phyloP scores from a whole-genome alignment of 2,329 filamentous ascomycete genomes.

The Nothopassalora personata region DNA sequence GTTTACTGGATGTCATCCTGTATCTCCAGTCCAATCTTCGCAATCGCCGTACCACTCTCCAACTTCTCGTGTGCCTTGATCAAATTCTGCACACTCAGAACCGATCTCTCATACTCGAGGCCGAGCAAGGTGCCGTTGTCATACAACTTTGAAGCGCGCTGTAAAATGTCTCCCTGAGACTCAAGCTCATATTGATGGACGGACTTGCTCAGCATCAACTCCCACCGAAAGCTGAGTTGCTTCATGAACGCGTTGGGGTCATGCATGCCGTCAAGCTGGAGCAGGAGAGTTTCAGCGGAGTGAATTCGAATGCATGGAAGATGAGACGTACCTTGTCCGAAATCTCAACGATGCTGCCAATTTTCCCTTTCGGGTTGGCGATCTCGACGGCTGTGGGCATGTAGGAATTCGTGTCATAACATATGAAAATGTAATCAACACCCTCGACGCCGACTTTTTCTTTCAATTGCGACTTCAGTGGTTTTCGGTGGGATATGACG shows the following conservation, averaged over 20 bases:
- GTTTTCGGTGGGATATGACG: constrained; percentile 39
- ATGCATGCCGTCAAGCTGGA: constrained; percentile 6
- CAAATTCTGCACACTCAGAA: constrained; percentile 8
- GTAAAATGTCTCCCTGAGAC: constrained; percentile 13
- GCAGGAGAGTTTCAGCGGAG: neutral
- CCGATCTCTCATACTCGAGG: constrained; percentile 8
- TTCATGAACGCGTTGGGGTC: constrained; percentile 12
- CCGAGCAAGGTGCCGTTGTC: constrained; percentile 5
- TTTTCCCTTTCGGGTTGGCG: constrained; percentile 12
- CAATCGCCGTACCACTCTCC: constrained; percentile 14
- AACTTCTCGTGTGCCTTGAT: constrained; percentile 14
- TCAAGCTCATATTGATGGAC: constrained; percentile 13
- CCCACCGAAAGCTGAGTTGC: constrained; percentile 10
- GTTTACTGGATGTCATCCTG: constrained; percentile 9
- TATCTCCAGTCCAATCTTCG: constrained; percentile 11
- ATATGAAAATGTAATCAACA: constrained; percentile 18
- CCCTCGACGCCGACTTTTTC: constrained; percentile 5
- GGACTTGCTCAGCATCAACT: constrained; percentile 13
- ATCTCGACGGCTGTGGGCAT: constrained; percentile 11
- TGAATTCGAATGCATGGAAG: neutral
- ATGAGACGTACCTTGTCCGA: neutral
- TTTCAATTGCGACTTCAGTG: constrained; percentile 36
- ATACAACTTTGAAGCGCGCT: constrained; percentile 3
- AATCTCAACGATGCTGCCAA: constrained; percentile 14
- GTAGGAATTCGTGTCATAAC: constrained; percentile 12